phyloP scores from a whole-genome alignment of 2,329 filamentous ascomycete genomes.

The Hymenoscyphus fructigenus region DNA sequence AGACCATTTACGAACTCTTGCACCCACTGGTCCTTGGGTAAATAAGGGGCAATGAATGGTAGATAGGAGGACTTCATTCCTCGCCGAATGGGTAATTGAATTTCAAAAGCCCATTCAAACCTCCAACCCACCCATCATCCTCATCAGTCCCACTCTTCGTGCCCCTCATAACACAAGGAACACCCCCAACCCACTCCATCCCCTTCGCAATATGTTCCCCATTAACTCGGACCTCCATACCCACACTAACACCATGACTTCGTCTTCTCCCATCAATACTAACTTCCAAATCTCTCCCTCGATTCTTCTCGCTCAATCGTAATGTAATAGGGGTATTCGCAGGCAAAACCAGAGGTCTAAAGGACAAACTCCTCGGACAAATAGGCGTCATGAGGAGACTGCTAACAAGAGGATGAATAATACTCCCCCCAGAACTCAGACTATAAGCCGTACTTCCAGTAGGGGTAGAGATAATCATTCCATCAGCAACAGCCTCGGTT shows the following conservation, averaged over 20 bases:
- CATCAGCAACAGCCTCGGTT: conserved; percentile 92
- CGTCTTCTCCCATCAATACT: conserved; percentile 73
- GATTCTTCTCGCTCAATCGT: conserved; percentile 76
- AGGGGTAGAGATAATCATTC: conserved; percentile 89
- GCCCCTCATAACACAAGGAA: conserved; percentile 84
- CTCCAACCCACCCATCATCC: conserved; percentile 95
- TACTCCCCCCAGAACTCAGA: conserved; percentile 86
- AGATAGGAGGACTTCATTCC: background rate
- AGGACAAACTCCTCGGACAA: conserved; percentile 86
- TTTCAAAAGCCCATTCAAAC: conserved; percentile 88
- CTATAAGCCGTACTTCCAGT: conserved; percentile 96
- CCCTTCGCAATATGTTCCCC: conserved; percentile 70
- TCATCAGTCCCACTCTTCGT: conserved; percentile 50
- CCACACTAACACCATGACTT: conserved; percentile 65
- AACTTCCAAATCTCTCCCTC: conserved; percentile 73
- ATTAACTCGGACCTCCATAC: conserved; percentile 83
- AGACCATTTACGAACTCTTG: no score
- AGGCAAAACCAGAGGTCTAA: conserved; percentile 86
- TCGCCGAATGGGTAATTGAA: conserved; percentile 97
- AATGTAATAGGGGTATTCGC: conserved; percentile 82
- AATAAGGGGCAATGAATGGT: background rate
- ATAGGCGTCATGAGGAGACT: conserved; percentile 91
- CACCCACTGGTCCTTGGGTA: no score
- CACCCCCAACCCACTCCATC: conserved; percentile 66
- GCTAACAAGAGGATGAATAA: conserved; percentile 89